Conservation (phyloP, 495 filamentous ascomycete genomes). For the Penicillium goetzii region DNA sequence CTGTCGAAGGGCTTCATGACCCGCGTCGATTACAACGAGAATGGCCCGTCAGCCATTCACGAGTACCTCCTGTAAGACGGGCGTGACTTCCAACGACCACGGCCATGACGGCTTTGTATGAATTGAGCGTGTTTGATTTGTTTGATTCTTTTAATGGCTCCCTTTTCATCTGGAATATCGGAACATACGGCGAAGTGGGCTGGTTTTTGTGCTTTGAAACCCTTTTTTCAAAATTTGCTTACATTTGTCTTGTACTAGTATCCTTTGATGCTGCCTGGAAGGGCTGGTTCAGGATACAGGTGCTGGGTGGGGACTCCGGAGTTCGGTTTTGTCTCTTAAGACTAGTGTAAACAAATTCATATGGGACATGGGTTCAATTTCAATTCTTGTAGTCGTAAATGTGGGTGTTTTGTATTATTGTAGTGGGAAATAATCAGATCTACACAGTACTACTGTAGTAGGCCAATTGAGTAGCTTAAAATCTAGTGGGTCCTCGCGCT, state of each 20-base stretch:
- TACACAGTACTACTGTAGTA: no score
- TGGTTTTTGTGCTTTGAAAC: conserved; percentile 8
- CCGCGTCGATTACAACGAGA: conserved; percentile 76
- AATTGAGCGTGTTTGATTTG: conserved; percentile 19
- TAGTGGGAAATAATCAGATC: no score
- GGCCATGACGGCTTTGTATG: conserved; percentile 16
- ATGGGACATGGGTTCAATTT: neutral
- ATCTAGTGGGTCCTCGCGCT: neutral
- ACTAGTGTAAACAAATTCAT: conserved; percentile 4
- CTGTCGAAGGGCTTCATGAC: conserved; percentile 72
- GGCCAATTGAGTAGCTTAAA: neutral
- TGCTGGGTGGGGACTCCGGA: conserved; percentile 30
- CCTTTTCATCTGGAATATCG: conserved; percentile 8
- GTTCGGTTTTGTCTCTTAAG: conserved; percentile 23
- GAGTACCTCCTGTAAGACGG: conserved; percentile 44
- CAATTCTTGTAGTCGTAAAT: neutral
- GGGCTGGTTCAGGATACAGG: conserved; percentile 28
- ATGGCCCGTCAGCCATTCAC: conserved; percentile 72
- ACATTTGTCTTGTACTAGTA: conserved; percentile 19
- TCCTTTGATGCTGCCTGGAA: conserved; percentile 31
- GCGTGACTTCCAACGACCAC: neutral
- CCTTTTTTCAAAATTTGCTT: conserved; percentile 12
- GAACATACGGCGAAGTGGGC: conserved; percentile 23
- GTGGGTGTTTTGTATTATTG: neutral
- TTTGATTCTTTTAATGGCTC: conserved; percentile 13